These are phyloP conservation scores for Magnaporthiopsis rhizophila DNA, from an alignment of 2,329 filamentous ascomycete genomes.

Conservation along the genomic window DNA sequence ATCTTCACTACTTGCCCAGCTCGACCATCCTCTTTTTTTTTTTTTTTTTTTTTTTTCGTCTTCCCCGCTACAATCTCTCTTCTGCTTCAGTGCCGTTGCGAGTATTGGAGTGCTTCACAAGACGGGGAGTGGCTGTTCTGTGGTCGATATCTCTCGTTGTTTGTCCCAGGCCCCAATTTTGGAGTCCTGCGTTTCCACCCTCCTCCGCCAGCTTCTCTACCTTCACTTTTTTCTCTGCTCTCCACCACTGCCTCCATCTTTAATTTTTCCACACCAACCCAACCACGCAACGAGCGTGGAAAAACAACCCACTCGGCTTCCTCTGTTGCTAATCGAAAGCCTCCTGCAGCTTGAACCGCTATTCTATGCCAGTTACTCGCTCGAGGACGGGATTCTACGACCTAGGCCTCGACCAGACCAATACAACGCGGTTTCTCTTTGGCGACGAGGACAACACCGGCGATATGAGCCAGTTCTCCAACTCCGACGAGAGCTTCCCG, in stretches of 20 bases:
- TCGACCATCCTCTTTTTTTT: background rate
- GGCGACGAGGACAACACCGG: constrained; percentile 66
- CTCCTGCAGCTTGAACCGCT: constrained; percentile 64
- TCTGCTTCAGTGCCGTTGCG: background rate
- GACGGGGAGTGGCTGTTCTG: background rate
- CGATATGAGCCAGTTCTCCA: constrained; percentile 55
- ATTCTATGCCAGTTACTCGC: constrained; percentile 83
- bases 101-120: background rate
- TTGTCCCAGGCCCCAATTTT: background rate
- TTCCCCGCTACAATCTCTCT: no score
- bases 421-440: constrained; percentile 80
- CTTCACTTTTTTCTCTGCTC: background rate
- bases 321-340: constrained; percentile 1
- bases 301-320: background rate
- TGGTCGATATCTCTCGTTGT: background rate
- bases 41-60: background rate
- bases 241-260: background rate
- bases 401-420: constrained; percentile 69
- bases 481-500: constrained; percentile 79
- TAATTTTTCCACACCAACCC: background rate
- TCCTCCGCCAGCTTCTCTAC: background rate
- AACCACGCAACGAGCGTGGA: background rate
- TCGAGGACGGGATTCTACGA: constrained; percentile 61
- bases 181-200: no score
- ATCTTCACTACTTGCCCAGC: background rate